These are phyloP conservation scores for Aspergillus sp. DNA, from an alignment of 2,329 filamentous ascomycete genomes.

Conservation along the genomic window DNA sequence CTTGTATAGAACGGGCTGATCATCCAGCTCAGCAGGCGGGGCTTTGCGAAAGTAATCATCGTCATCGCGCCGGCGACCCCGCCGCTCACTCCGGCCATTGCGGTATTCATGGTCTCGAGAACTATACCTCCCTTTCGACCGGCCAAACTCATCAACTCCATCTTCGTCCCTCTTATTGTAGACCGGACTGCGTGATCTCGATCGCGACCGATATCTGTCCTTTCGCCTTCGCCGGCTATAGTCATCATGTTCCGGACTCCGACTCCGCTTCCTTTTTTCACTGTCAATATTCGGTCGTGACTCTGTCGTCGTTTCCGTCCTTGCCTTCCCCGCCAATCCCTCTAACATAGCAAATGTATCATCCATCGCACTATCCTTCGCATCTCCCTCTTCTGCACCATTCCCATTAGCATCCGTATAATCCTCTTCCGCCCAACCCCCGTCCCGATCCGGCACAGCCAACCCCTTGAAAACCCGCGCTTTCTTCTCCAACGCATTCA, in stretches of 20 bases:
- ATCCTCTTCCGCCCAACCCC: slow-evolving; percentile 42
- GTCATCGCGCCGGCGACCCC: slow-evolving; percentile 37
- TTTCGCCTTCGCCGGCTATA: slow-evolving; percentile 49
- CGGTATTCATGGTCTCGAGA: slow-evolving; percentile 38
- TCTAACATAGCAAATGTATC: slow-evolving; percentile 93
- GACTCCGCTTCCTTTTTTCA: slow-evolving; percentile 53
- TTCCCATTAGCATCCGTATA: slow-evolving; percentile 40
- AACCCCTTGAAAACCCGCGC: slow-evolving; percentile 88
- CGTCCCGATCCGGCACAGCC: slow-evolving; percentile 76
- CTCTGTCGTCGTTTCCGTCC: slow-evolving; percentile 28
- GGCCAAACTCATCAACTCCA: slow-evolving; percentile 61
- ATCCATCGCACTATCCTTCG: slow-evolving; percentile 70
- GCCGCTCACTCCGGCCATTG: slow-evolving; percentile 45
- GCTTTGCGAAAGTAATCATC: slow-evolving; percentile 65
- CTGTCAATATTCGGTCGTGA: slow-evolving; percentile 36
- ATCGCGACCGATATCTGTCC: slow-evolving; percentile 50
- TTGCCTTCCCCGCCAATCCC: slow-evolving; percentile 69
- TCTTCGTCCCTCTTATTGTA: slow-evolving; percentile 45
- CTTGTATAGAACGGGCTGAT: slow-evolving; percentile 77
- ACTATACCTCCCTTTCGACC: slow-evolving; percentile 43
- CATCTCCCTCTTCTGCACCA: slow-evolving; percentile 34
- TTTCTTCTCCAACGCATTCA: slow-evolving; percentile 64
- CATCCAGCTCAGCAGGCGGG: slow-evolving; percentile 74
- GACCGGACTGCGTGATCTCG: slow-evolving; percentile 49
- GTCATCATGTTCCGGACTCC: slow-evolving; percentile 52